Evolutionary conservation across 1,284 basidiomycete species (phyloP), one percentile per base, ranked within the genome.

Genomic region (Violaceomyces palustris): DNA sequence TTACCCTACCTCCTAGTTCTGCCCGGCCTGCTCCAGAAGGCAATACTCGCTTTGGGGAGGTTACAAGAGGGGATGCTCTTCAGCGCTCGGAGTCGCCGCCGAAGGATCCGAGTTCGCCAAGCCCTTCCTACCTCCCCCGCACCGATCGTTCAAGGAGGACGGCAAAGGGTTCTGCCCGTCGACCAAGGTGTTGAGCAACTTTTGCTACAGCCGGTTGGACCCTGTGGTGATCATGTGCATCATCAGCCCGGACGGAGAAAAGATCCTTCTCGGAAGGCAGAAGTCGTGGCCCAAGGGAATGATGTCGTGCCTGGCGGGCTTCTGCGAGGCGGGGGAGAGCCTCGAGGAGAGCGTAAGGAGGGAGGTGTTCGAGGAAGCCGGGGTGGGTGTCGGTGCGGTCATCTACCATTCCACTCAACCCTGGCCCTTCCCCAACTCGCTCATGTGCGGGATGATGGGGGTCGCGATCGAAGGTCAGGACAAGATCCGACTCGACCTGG

Each of bases 341-440:
- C 86, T 97, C 56, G 93, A 98, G 74, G 92, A 97, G 61, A 86
- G 91, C 1, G 91, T 97, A 14, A 80, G 83, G 50, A 80, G 93
- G 24, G 93, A 97, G 75, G 86, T 94, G 63, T 86, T 88, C 81
- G 93, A 97, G 74, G 93, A 97, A 74, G 87, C 88, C 0, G 93
- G 93, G 5, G 81, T 97, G 17, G 81, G 80, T 32, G 87, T 92
- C 7, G 86, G 84, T 76, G 80, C 87, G 51, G 83, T 93, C 9
- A 78, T 79, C 54, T 97, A 97, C 76, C 91, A 89, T 74, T 88
- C 86, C 36, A 81, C 79, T 29, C 86, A 88, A 67, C 87, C 86
- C 35, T 88, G 86, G 86, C 61, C 61, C 8, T 59, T 64, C 75
- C 89, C 89, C 11, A 83, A 88, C 23, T 92, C 85, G 74, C 77